Evolutionary conservation across 2,329 filamentous ascomycete genomes (phyloP), one percentile per base, ranked within the genome.

Genomic region (Orbilia oligospora): DNA sequence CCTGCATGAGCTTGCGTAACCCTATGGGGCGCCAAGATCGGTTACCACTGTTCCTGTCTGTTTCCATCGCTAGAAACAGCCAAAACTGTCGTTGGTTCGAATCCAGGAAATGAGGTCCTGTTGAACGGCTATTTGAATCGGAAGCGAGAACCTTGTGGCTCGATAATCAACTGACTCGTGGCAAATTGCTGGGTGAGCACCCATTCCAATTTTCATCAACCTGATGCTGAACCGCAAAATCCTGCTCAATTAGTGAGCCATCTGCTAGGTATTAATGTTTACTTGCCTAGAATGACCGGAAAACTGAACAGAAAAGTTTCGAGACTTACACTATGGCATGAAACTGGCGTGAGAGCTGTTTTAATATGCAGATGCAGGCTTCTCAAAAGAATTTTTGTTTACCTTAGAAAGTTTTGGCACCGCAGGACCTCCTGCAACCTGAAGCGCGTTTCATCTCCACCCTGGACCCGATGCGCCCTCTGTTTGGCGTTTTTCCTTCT

Each of bases 361-460:
- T 65, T 20, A 56, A 63, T 20, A 58, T 36, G 58, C 36, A 44
- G 36, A 58, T 36, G 58, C 36, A 44, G 36, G 12, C 56, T n/a
- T 61, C 20, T 61, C 2, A 12, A 58, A n/a, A 56, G 36, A 63
- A 49, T 71, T 46, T 58, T 61, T 63, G 48, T 55, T 71, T 63
- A 51, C 67, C 56, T 71, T 44, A 76, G 65, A 71, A 58, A 51
- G 48, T 58, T 30, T 71, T 67, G 27, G 61, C 67, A 70, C 27
- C 66, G 49, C 49, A 71, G 64, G 61, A 48, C 56, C 41, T 71
- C 63, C 67, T 71, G 67, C 73, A 36, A 68, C 46, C 64, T 72
- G 75, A 78, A 72, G 75, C 75, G 75, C 75, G 75, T 78, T 78
- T 78, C 75, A 78, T 78, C 75, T 61, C 68, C 75, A 69, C 73